Evolutionary conservation across 345 rosid species (phyloP).

Genomic region (Hirschfeldia incana): DNA sequence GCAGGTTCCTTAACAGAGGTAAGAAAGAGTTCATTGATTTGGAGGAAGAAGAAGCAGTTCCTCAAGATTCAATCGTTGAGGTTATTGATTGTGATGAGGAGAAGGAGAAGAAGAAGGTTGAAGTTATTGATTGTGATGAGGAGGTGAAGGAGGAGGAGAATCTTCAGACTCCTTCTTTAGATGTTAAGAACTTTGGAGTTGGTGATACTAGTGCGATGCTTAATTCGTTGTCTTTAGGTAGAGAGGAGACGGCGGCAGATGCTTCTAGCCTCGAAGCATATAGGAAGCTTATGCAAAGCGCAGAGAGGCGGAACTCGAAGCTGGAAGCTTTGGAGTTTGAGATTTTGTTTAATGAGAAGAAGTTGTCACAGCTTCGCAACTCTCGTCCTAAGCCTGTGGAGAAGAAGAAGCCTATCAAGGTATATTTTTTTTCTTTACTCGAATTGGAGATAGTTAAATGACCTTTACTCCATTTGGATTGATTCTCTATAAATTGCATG

Average conservation of each 20-base stretch:
- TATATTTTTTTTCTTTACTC: not conserved
- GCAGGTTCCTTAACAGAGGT: slow-evolving; percentile 42
- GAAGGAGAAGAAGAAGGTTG: slow-evolving; percentile 29
- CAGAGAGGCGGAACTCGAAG: slow-evolving; percentile 50
- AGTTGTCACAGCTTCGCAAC: slow-evolving; percentile 37
- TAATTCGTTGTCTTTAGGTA: slow-evolving; percentile 47
- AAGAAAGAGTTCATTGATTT: slow-evolving; percentile 48
- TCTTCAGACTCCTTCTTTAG: slow-evolving; percentile 40
- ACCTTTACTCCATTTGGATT: not conserved
- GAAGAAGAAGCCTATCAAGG: slow-evolving; percentile 49
- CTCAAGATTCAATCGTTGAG: slow-evolving; percentile 58
- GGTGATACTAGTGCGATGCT: slow-evolving; percentile 50
- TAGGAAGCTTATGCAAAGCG: slow-evolving; percentile 58
- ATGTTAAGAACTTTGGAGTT: slow-evolving; percentile 41
- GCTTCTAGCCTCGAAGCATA: slow-evolving; percentile 53
- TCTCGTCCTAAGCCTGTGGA: slow-evolving; percentile 54
- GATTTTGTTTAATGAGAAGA: slow-evolving; percentile 59
- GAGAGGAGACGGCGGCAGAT: slow-evolving; percentile 29
- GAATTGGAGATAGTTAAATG: not conserved
- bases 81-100: slow-evolving; percentile 41
- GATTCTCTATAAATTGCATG: not conserved
- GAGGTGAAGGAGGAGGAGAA: not conserved
- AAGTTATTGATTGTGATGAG: not conserved
- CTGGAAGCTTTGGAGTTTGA: slow-evolving; percentile 54
- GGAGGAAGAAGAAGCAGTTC: slow-evolving; percentile 42